Evolutionary conservation across 305 asterid genomes (phyloP).

Genomic region (Salvia sclarea): DNA sequence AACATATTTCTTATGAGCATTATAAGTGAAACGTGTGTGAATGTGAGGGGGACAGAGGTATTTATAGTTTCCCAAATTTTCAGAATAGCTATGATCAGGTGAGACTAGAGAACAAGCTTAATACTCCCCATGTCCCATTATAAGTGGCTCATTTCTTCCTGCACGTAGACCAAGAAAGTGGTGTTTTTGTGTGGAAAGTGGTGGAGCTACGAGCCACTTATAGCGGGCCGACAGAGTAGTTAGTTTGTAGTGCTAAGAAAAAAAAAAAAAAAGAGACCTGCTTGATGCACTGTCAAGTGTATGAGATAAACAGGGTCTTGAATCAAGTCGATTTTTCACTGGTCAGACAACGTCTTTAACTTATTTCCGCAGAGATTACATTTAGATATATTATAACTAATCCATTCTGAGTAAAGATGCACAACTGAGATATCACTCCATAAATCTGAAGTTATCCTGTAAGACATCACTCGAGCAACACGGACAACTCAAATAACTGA

Average conservation of each 20-base stretch:
- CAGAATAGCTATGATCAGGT: background rate
- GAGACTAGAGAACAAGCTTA: constrained; percentile 7
- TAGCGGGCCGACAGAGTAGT: no score
- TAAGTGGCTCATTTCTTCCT: no score
- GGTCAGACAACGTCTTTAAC: background rate
- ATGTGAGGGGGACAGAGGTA: background rate
- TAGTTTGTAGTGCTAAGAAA: background rate
- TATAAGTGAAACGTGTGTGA: background rate
- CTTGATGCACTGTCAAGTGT: constrained; percentile 1
- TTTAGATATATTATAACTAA: background rate
- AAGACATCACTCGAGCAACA: constrained; percentile 15
- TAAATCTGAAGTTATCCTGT: background rate
- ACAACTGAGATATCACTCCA: background rate
- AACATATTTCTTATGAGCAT: constrained; percentile 4
- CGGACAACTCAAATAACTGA: constrained; percentile 1
- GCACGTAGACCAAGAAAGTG: no score
- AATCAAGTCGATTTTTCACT: background rate
- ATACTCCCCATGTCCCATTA: no score
- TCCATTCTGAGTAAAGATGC: background rate
- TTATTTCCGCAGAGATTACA: background rate
- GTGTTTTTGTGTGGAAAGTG: no score
- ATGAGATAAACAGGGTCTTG: background rate
- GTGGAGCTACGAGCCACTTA: no score
- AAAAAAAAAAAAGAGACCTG: constrained; percentile 1
- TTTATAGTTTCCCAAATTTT: background rate